Conservation (phyloP, 1,284 basidiomycete species). For the Laetiporus sulphureus region DNA sequence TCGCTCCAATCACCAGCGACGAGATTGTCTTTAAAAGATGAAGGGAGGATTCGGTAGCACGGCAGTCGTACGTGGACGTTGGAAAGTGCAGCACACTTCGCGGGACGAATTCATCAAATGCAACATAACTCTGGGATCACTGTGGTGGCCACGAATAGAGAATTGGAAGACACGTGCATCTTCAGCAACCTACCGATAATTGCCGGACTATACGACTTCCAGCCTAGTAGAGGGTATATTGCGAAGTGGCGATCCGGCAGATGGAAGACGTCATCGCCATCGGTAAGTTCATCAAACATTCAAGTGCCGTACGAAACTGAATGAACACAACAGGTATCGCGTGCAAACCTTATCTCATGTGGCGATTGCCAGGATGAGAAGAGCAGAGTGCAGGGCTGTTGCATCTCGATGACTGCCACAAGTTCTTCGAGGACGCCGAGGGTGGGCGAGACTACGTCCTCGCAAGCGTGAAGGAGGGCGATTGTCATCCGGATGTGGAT, state of each 20-base stretch:
- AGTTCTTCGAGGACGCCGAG: conserved; percentile 62
- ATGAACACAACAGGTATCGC: conserved; percentile 42
- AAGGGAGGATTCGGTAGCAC: too few relatives aligned
- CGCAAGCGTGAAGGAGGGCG: conserved; percentile 32
- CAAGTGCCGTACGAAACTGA: not conserved
- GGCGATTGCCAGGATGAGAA: conserved; percentile 67
- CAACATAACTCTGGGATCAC: too few relatives aligned
- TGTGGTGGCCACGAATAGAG: too few relatives aligned
- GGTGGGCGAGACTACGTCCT: conserved; percentile 54
- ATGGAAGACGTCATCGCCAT: conserved; percentile 60
- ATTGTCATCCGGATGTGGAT: conserved; percentile 59
- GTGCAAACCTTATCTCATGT: conserved; percentile 58
- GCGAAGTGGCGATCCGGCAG: conserved; percentile 45
- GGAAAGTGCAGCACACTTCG: too few relatives aligned
- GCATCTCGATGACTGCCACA: conserved; percentile 65
- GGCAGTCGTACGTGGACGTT: too few relatives aligned
- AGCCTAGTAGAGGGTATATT: conserved; percentile 55
- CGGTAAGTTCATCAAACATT: conserved; percentile 31
- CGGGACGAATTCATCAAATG: too few relatives aligned
- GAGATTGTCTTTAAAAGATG: too few relatives aligned
- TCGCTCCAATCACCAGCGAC: too few relatives aligned
- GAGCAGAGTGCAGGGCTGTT: conserved; percentile 55
- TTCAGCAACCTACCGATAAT: conserved; percentile 56
- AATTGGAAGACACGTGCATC: too few relatives aligned
- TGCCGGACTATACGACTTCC: conserved; percentile 50